Evolutionary conservation across 2,329 filamentous ascomycete genomes (phyloP), one percentile per base, ranked within the genome.

Genomic region (Epichloe scottii): DNA sequence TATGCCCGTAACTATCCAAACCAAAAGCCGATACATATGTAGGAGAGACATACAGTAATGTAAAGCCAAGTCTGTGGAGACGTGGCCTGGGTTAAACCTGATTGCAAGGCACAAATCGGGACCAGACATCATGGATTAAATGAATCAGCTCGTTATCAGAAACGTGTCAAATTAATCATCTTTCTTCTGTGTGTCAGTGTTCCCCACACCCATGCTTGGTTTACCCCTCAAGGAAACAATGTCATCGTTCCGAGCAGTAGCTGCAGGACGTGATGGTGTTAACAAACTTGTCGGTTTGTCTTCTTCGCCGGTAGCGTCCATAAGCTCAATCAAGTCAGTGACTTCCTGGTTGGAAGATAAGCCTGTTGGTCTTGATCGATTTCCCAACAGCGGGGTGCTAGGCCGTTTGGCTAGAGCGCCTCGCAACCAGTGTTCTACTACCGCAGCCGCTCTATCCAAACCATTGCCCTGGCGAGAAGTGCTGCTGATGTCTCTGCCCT

Each of bases 401-500:
- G 76, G 74, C 4, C 78, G 74, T 61, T 83, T 84, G 5, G 77
- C 73, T 53, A 89, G 88, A 38, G 95, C 82, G 55, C 89, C 88
- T 54, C 90, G 77, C 53, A 97, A 74, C 89, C 93, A 98, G 1
- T 84, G 85, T 68, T 97, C 93, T 33, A 97, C 83, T 2, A 86
- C 85, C 5, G 88, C 85, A 1, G 90, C 89, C 10, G 95, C 84
- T 56, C 90, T 87, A 60, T 95, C 89, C 3, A 97, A 71, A 1
- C 77, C 73, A 3, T 68, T 73, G 14, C 75, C 74, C 45, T 76
- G 72, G 46, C 70, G 67, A n/a, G 69, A 66, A 5, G 68, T 58
- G 11, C 73, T 61, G 38, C 63, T 51, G 17, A 67, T 59, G 52
- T 75, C 68, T 42, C 71, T 65, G 17, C 74, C 71, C 52, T 77